A percentile compares a stretch with the other conserved stretches of the same genome.
These are phyloP conservation scores for Citrus inodora DNA, from an alignment of 345 rosid genomes.

Conservation along the genomic window DNA sequence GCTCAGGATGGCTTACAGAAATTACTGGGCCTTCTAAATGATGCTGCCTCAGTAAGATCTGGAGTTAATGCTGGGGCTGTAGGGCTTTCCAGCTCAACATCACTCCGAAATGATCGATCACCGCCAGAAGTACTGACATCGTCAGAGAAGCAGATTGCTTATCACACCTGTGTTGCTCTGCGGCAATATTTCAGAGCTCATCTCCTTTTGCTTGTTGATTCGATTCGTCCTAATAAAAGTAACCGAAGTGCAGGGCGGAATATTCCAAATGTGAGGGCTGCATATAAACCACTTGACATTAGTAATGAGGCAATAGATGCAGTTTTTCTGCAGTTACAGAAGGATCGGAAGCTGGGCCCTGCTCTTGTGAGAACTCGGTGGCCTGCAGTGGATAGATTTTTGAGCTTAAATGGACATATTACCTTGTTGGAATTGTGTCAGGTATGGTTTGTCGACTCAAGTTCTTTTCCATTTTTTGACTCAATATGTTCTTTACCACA, in stretches of 20 bases:
- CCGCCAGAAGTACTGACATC: constrained; percentile 84
- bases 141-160: constrained; percentile 94
- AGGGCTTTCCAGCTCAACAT: constrained; percentile 42
- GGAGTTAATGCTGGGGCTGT: constrained; percentile 65
- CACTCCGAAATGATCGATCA: constrained; percentile 69
- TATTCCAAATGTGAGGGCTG: constrained; percentile 78
- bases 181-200: constrained; percentile 98
- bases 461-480: neutral
- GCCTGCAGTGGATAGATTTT: constrained; percentile 81
- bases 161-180: constrained; percentile 88
- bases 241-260: constrained; percentile 67
- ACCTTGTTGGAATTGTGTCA: constrained; percentile 95
- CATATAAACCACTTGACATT: constrained; percentile 89
- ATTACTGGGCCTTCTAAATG: constrained; percentile 65
- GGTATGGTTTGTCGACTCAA: constrained; percentile 38
- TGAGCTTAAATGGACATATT: constrained; percentile 73
- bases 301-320: constrained; percentile 98
- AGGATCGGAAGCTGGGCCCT: constrained; percentile 93
- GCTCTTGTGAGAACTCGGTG: constrained; percentile 84
- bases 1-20: constrained; percentile 83
- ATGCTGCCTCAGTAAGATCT: constrained; percentile 89
- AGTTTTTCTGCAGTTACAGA: constrained; percentile 82
- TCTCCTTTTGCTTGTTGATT: constrained; percentile 83
- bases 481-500: neutral
- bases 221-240: constrained; percentile 83